phyloP scores from a whole-genome alignment of 2,329 filamentous ascomycete genomes.

The Hymenoscyphus occultus region DNA sequence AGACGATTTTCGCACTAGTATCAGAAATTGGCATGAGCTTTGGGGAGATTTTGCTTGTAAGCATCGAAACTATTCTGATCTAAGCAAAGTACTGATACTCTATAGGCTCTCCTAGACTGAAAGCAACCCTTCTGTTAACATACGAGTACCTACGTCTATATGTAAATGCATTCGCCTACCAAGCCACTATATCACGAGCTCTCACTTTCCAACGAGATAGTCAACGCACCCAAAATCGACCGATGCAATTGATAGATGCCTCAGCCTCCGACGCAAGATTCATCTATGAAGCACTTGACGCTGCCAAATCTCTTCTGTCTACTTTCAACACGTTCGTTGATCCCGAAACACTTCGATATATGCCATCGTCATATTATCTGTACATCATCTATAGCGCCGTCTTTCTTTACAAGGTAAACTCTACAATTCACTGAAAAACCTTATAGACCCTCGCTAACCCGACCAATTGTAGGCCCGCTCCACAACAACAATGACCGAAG shows the following conservation, averaged over 20 bases:
- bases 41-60: conserved; percentile 65
- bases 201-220: conserved; percentile 31
- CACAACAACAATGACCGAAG: conserved; percentile 31
- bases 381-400: conserved; percentile 62
- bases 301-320: conserved; percentile 58
- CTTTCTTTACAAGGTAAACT: conserved; percentile 58
- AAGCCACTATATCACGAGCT: conserved; percentile 60
- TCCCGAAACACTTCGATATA: conserved; percentile 57
- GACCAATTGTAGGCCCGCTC: conserved; percentile 36
- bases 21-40: conserved; percentile 67
- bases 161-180: conserved; percentile 73
- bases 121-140: conserved; percentile 64
- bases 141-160: conserved; percentile 73
- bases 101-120: conserved; percentile 59
- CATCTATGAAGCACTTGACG: conserved; percentile 64
- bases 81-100: conserved; percentile 6
- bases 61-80: conserved; percentile 22
- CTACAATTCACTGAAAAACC: conserved; percentile 18
- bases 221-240: conserved; percentile 41
- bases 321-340: conserved; percentile 59
- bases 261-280: conserved; percentile 62
- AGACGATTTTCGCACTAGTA: conserved; percentile 67
- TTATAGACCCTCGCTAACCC: neutral
- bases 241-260: conserved; percentile 39
- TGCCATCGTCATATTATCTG: conserved; percentile 62